phyloP scores from a whole-genome alignment of 768 basidiomycete genomes.

The Floccularia luteovirens region DNA sequence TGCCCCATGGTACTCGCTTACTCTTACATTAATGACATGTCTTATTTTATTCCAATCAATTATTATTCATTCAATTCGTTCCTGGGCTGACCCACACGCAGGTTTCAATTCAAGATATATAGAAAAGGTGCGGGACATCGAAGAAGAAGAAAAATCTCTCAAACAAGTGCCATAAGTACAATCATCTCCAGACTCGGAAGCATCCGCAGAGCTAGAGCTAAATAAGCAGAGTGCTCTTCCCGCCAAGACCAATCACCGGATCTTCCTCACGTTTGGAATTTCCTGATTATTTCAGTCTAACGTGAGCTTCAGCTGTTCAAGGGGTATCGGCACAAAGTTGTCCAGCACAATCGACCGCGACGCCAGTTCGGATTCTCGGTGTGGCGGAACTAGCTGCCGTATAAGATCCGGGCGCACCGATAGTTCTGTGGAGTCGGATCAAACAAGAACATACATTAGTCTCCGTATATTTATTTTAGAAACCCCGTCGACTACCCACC shows the following conservation, averaged over 20 bases:
- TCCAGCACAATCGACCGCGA: slow-evolving; percentile 82
- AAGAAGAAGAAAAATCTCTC: slow-evolving; percentile 17
- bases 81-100: no score
- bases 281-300: slow-evolving; percentile 82
- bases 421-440: slow-evolving; percentile 68
- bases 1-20: background rate
- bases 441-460: no score
- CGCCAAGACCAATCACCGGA: no score
- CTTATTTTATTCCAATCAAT: slow-evolving; percentile 9
- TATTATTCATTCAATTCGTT: slow-evolving; percentile 13
- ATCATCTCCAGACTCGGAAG: slow-evolving; percentile 4
- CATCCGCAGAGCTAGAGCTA: no score
- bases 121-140: no score
- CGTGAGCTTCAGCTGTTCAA: slow-evolving; percentile 91
- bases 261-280: no score
- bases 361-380: slow-evolving; percentile 85
- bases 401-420: slow-evolving; percentile 95
- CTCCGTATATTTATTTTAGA: no score
- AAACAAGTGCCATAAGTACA: slow-evolving; percentile 8
- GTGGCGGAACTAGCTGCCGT: slow-evolving; percentile 82
- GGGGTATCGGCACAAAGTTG: slow-evolving; percentile 93
- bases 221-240: no score
- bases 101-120: slow-evolving; percentile 40
- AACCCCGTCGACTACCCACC: slow-evolving; percentile 50
- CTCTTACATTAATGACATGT: background rate